Evolutionary conservation across 2,329 filamentous ascomycete species (phyloP).

Genomic region (Calonectria fujianensis): DNA sequence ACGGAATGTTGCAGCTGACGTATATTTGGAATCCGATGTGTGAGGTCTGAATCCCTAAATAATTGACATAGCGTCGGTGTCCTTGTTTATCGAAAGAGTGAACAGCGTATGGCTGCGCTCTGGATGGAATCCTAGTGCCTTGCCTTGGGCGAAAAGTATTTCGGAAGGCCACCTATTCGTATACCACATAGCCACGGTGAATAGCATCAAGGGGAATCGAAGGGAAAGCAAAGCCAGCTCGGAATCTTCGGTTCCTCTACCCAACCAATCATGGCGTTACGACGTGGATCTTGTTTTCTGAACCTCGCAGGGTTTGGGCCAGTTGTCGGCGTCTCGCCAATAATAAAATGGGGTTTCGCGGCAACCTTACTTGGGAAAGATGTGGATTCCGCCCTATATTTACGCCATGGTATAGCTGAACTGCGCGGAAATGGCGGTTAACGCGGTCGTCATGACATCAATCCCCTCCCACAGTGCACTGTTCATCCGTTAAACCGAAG

Average conservation of each 20-base stretch:
- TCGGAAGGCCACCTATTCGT: neutral
- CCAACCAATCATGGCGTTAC: neutral
- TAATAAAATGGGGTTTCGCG: neutral
- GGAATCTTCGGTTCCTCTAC: neutral
- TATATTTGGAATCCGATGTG: neutral
- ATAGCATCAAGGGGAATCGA: neutral
- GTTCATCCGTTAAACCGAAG: neutral
- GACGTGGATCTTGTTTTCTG: neutral
- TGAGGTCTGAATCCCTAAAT: neutral
- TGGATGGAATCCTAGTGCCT: neutral
- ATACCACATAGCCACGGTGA: neutral
- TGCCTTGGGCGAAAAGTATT: neutral
- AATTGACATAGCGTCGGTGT: neutral
- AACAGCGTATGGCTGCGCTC: neutral
- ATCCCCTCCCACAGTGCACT: neutral
- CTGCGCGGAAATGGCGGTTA: neutral
- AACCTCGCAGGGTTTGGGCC: neutral
- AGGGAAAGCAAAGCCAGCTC: neutral
- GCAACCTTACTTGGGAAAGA: neutral
- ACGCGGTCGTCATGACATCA: neutral
- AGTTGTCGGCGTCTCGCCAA: neutral
- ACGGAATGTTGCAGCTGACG: neutral
- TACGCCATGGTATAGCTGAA: neutral
- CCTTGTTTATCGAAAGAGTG: neutral
- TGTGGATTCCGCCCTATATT: neutral